Base-by-base conservation (phyloP, 192 early-diverging fungal species). In the Coemansia interrupta region DNA sequence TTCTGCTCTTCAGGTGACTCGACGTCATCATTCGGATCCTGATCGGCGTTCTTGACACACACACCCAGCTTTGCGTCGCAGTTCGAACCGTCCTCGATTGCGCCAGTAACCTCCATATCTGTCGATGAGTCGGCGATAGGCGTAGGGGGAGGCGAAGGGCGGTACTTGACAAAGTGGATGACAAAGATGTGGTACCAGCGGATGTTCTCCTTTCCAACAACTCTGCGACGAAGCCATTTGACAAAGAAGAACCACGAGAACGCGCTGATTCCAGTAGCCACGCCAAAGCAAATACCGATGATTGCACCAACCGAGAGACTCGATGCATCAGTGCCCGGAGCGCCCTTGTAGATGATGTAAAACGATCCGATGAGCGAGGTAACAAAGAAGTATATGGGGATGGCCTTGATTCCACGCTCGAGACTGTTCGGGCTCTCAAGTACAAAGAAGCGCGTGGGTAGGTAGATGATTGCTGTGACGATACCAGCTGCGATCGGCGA, bases 341-440 rank as follows among this genome's bases (percentile, higher is more conserved):
- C 84, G 54, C 83, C 84, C 76, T 89, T 90, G 81, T 80, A 84
- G 46, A 90, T 82, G 46, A 90, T 81, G 63, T 88, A 90, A 65
- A 89, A 86, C 14, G 77, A 70, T 36, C 82, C 74, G 68, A 90
- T 82, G 40, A 72, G 69, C 40, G 84, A 58, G 24, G 89, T 86
- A 46, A 87, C 50, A 54, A 82, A 84, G 61, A 90, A 85, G 75
- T 89, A 91, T 52, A 83, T 58, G 8, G 90, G 89, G 12, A 90
- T 80, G 20, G 85, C 79, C 48, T 70, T 80, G 46, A 90, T 77
- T 32, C 85, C 89, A 20, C 85, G 82, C 42, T 80, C 75, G 54
- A 91, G 78, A 40, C 83, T 82, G 76, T 90, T 83, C 0, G 78
- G 71, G 43, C 80, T 72, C 32, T 81, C 78, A 40, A 91, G 73